These are phyloP conservation scores for Hippophae gyantsensis DNA, from an alignment of 306 rosid species.

Conservation along the genomic window DNA sequence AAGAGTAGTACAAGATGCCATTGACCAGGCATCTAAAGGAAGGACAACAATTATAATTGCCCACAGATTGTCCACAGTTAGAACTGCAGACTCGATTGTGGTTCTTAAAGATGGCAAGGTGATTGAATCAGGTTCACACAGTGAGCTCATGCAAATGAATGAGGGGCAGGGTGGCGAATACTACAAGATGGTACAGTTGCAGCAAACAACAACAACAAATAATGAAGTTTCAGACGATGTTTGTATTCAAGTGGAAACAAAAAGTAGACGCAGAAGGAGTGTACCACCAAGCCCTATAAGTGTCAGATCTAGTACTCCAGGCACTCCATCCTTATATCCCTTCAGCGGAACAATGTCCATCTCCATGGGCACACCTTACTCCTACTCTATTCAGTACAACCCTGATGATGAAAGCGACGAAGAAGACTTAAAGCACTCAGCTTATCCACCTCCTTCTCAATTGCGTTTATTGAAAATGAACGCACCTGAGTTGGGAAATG, in stretches of 20 bases:
- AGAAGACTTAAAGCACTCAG: conserved; percentile 23
- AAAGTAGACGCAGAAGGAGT: conserved; percentile 37
- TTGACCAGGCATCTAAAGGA: conserved; percentile 79
- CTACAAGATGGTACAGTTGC: conserved; percentile 67
- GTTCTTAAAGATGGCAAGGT: conserved; percentile 67
- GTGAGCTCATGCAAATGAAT: conserved; percentile 48
- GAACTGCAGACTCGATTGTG: conserved; percentile 44
- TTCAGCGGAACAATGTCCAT: conserved; percentile 50
- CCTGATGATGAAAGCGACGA: conserved; percentile 51
- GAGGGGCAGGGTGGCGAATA: conserved; percentile 58
- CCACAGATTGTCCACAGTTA: conserved; percentile 64
- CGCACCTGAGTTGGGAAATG: conserved; percentile 70
- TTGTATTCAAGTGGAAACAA: conserved; percentile 33
- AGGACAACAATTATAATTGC: conserved; percentile 76
- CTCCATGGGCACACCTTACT: conserved; percentile 76
- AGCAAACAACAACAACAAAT: conserved; percentile 38
- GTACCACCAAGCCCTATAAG: conserved; percentile 53
- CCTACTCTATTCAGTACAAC: conserved; percentile 54
- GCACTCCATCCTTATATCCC: conserved; percentile 39
- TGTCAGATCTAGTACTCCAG: conserved; percentile 42
- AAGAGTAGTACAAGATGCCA: conserved; percentile 73
- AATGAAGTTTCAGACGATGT: conserved; percentile 29
- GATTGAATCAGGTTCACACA: conserved; percentile 57
- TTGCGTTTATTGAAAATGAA: conserved; percentile 68
- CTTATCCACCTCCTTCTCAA: conserved; percentile 56